Evolutionary conservation across 176 grass and related monocot genomes (phyloP).

Genomic region (Triticum urartu): DNA sequence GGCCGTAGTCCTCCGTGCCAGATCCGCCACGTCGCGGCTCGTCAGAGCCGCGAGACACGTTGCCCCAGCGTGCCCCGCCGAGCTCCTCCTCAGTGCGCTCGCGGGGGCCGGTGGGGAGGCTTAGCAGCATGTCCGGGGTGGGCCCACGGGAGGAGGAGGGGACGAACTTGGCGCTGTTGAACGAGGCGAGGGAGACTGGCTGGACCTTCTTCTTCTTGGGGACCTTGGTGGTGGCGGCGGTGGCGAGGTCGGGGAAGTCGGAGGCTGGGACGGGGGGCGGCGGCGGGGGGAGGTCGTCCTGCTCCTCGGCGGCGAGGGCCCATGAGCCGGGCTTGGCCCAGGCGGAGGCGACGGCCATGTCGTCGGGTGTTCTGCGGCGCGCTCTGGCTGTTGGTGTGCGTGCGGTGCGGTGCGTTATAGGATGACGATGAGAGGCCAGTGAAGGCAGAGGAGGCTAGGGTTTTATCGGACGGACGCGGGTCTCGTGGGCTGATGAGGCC

Average conservation of each 20-base stretch:
- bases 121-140: constrained; percentile 13
- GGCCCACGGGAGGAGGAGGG: constrained; percentile 35
- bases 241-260: constrained; percentile 59
- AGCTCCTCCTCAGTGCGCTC: constrained; percentile 63
- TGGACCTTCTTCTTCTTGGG: constrained; percentile 76
- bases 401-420: not conserved
- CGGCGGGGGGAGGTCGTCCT: constrained; percentile 39
- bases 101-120: constrained; percentile 50
- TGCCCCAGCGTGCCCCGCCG: constrained; percentile 31
- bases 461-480: constrained; percentile 15
- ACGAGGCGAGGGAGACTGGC: constrained; percentile 42
- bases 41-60: constrained; percentile 26
- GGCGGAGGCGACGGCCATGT: constrained; percentile 59
- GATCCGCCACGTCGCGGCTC: constrained; percentile 48
- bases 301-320: constrained; percentile 68
- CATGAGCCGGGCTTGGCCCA: constrained; percentile 70
- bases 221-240: constrained; percentile 47
- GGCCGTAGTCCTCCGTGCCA: constrained; percentile 42
- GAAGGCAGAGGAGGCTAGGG: constrained; percentile 16
- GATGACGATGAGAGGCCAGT: not conserved
- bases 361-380: constrained; percentile 4
- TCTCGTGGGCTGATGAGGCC: too few relatives aligned
- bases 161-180: constrained; percentile 39
- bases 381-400: not conserved
- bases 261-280: constrained; percentile 28